phyloP scores from a whole-genome alignment of 1,284 basidiomycete genomes.

The Porodaedalea pini region DNA sequence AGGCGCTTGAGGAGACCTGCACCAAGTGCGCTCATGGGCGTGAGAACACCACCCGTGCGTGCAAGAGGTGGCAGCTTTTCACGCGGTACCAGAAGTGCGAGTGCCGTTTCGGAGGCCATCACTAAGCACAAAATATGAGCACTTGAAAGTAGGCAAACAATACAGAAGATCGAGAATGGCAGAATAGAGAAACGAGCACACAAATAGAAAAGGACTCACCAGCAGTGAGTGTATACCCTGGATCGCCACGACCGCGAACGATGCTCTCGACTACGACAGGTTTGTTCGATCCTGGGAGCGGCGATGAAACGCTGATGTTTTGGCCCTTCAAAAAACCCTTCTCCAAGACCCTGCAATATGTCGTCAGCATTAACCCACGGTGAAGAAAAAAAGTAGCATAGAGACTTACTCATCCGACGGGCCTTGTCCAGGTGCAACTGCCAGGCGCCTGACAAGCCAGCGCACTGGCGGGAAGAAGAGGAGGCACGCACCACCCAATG shows the following conservation, averaged over 20 bases:
- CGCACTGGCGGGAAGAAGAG: slow-evolving; percentile 42
- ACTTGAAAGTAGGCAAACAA: background rate
- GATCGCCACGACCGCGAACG: slow-evolving; percentile 67
- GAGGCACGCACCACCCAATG: slow-evolving; percentile 36
- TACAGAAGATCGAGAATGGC: background rate
- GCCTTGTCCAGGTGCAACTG: slow-evolving; percentile 58
- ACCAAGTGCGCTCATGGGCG: slow-evolving; percentile 75
- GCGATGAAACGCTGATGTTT: slow-evolving; percentile 51
- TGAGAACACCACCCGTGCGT: slow-evolving; percentile 70
- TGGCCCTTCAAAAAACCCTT: slow-evolving; percentile 55
- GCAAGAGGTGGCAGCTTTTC: slow-evolving; percentile 52
- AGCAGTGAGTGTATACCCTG: slow-evolving; percentile 71
- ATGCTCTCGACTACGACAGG: slow-evolving; percentile 58
- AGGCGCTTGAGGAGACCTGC: slow-evolving; percentile 66
- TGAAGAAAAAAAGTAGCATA: background rate
- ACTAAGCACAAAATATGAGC: slow-evolving; percentile 39
- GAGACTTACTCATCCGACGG: slow-evolving; percentile 57
- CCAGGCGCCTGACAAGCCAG: slow-evolving; percentile 46
- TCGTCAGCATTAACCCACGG: background rate
- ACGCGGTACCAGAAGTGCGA: slow-evolving; percentile 52
- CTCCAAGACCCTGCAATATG: slow-evolving; percentile 43
- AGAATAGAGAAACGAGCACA: background rate
- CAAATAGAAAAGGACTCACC: slow-evolving; percentile 37
- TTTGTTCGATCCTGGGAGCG: slow-evolving; percentile 36
- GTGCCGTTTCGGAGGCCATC: slow-evolving; percentile 73